Evolutionary conservation across 352 stramenopile species (phyloP).

Genomic region (Thalassiosira mediterranea): DNA sequence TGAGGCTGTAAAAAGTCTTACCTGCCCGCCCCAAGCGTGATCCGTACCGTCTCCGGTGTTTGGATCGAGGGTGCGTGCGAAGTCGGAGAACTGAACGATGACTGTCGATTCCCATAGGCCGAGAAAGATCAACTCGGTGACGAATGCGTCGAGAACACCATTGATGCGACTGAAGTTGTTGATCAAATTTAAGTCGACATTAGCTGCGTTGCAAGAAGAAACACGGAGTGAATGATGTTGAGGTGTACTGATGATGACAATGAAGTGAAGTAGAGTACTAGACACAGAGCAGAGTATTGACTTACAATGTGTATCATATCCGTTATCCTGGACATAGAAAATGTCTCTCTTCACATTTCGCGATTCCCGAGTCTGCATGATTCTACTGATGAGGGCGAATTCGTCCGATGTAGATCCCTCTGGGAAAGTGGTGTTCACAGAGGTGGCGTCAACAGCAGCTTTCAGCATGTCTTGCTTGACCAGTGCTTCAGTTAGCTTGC

Average conservation of each 20-base stretch:
- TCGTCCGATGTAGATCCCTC: slow-evolving; percentile 24
- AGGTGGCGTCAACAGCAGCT: slow-evolving; percentile 34
- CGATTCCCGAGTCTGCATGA: slow-evolving; percentile 55
- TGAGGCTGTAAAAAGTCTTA: slow-evolving; percentile 21
- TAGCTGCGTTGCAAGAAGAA: not conserved
- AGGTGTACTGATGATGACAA: too few species aligned
- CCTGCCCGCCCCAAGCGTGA: slow-evolving; percentile 66
- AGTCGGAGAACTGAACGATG: slow-evolving; percentile 72
- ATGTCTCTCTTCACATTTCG: slow-evolving; percentile 53
- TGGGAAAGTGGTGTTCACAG: slow-evolving; percentile 43
- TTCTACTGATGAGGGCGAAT: slow-evolving; percentile 49
- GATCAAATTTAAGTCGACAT: slow-evolving; percentile 40
- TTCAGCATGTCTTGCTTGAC: slow-evolving; percentile 42
- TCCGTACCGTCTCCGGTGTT: slow-evolving; percentile 68
- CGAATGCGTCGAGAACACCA: slow-evolving; percentile 59
- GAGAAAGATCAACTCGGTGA: slow-evolving; percentile 63
- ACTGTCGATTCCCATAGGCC: slow-evolving; percentile 61
- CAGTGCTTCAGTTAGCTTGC: slow-evolving; percentile 46
- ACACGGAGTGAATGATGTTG: not conserved
- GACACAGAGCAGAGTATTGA: slow-evolving; percentile 39
- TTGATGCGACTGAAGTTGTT: slow-evolving; percentile 53
- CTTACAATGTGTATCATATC: slow-evolving; percentile 71
- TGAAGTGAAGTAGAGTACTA: too few species aligned
- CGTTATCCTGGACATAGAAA: slow-evolving; percentile 65
- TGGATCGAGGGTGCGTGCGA: slow-evolving; percentile 70